Base-by-base conservation (phyloP, 495 filamentous ascomycete genomes). In the Xylaria longipes region DNA sequence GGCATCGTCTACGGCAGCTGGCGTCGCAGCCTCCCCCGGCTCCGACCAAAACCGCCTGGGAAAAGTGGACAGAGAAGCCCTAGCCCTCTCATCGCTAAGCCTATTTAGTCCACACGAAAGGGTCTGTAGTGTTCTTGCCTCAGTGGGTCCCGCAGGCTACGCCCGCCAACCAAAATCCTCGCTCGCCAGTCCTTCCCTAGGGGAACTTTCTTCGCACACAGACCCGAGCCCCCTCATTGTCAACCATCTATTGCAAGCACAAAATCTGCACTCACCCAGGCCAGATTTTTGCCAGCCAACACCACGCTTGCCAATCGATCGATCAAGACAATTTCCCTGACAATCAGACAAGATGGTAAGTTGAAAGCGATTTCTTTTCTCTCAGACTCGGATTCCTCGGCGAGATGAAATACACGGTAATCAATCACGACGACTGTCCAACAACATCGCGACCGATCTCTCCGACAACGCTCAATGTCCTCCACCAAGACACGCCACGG, bases 301-400 rank as follows among this genome's bases (percentile, higher is more conserved):
- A 73, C 74, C 75, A 78, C 69, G 80, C 84, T 84, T 81, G 85
- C 83, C 74, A 82, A 79, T 82, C 74, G 74, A 77, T 74, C 71
- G 72, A 80, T 78, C 71, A 77, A 75, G 62, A 78, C 67, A 77
- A 63, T 76, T 67, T 70, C 71, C 65, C 39, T 75, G 74, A 76
- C 72, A 80, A 83, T 83, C 81, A 84, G 80, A 83, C 85, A 89
- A 87, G 79, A 89, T 89, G 87, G 87, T 89, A 84, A 89, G 87
- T 77, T 61, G 70, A 54, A 61, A 22, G 31, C 37, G n/a, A 8
- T 52, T 35, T 1, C 3, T 65, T 62, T 66, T 50, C 20, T 65
- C 7, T 60, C 14, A 5, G n/a, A 27, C 43, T 29, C 52, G 8
- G 58, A n/a, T 45, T 48, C n/a, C 5, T 31, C 43, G n/a, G 50